These are phyloP conservation scores for Moringa oleifera DNA, from an alignment of 345 rosid species.

Conservation along the genomic window DNA sequence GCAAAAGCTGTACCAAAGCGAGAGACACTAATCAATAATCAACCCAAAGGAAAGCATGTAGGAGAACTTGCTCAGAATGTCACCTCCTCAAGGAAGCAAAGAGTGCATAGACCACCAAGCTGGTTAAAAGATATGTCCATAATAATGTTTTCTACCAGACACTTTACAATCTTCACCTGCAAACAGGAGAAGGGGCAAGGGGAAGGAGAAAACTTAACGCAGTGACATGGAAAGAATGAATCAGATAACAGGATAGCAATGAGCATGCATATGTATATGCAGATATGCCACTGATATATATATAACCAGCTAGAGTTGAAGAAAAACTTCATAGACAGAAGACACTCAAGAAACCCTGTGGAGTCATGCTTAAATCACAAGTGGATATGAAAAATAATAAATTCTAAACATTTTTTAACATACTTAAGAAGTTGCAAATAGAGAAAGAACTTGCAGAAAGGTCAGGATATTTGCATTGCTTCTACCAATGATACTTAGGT, in stretches of 20 bases:
- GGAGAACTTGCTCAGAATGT: neutral
- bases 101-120: constrained; percentile 64
- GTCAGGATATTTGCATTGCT: too few species aligned
- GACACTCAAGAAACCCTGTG: neutral
- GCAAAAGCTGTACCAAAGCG: neutral
- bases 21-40: neutral
- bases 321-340: neutral
- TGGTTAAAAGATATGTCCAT: constrained; percentile 62
- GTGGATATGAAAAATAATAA: neutral
- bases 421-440: too few species aligned
- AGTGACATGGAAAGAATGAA: neutral
- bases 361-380: neutral
- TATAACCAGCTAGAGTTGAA: neutral
- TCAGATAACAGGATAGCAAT: neutral
- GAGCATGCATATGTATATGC: neutral
- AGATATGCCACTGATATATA: neutral
- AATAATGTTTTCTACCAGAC: constrained; percentile 60
- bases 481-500: too few species aligned
- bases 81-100: constrained; percentile 69
- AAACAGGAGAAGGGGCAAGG: neutral
- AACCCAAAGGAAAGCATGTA: neutral
- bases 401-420: too few species aligned
- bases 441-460: too few species aligned
- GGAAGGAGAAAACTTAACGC: neutral
- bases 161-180: constrained; percentile 60